Percentiles rank a stretch among this genome's conserved stretches.
Conservation (phyloP, 2,329 filamentous ascomycete genomes). For the Lecanicillium sp. region DNA sequence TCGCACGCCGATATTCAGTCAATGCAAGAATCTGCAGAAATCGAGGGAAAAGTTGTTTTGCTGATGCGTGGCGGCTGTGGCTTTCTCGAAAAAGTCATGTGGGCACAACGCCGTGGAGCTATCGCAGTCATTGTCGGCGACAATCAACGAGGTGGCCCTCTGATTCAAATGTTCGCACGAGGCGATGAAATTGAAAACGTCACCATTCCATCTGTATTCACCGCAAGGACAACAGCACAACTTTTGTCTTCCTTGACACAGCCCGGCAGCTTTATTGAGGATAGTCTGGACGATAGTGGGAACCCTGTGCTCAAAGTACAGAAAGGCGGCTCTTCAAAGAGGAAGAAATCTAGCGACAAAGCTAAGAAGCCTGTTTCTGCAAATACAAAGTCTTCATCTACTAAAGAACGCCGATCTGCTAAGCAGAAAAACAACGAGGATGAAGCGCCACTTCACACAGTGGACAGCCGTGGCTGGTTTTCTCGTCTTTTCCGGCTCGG, state of each 20-base stretch:
- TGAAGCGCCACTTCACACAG: slow-evolving; percentile 8
- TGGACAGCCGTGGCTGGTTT: slow-evolving; percentile 30
- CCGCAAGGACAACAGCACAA: slow-evolving; percentile 88
- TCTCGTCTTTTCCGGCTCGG: slow-evolving; percentile 31
- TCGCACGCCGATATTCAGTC: slow-evolving; percentile 86
- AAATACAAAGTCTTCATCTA: slow-evolving; percentile 23
- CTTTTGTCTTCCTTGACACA: slow-evolving; percentile 82
- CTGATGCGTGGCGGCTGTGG: slow-evolving; percentile 90
- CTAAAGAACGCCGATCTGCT: slow-evolving; percentile 17
- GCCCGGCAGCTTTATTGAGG: slow-evolving; percentile 53
- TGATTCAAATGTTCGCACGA: slow-evolving; percentile 97
- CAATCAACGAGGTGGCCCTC: slow-evolving; percentile 75
- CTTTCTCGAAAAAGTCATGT: slow-evolving; percentile 94
- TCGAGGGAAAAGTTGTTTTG: slow-evolving; percentile 84
- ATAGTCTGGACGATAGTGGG: slow-evolving; percentile 51
- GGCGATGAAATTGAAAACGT: slow-evolving; percentile 86
- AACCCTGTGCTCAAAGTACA: slow-evolving; percentile 47
- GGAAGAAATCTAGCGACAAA: slow-evolving; percentile 15
- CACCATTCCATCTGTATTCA: slow-evolving; percentile 90
- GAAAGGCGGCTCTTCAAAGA: slow-evolving; percentile 21
- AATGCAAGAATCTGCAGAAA: slow-evolving; percentile 85
- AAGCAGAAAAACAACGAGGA: slow-evolving; percentile 13
- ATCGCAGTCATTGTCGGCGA: slow-evolving; percentile 90
- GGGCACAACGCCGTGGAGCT: slow-evolving; percentile 86
- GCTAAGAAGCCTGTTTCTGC: slow-evolving; percentile 15